These are phyloP conservation scores for Penicillium sp. DNA, from an alignment of 2,329 filamentous ascomycete species.

Conservation along the genomic window DNA sequence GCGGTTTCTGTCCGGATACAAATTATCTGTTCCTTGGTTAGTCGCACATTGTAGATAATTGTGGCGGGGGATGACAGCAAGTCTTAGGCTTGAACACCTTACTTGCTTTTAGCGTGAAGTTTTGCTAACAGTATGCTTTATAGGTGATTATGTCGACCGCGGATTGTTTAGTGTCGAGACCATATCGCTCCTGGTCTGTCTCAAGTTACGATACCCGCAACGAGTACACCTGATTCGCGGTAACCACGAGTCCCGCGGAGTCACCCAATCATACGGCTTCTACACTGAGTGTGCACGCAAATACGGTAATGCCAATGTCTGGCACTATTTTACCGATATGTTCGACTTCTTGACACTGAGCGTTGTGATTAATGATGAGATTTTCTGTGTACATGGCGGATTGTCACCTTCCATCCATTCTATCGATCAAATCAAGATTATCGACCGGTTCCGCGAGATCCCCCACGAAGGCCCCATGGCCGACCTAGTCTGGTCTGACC, in stretches of 20 bases:
- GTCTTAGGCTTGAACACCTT: not conserved
- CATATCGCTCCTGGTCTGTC: slow-evolving; percentile 93
- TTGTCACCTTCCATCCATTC: slow-evolving; percentile 90
- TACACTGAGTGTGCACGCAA: slow-evolving; percentile 98
- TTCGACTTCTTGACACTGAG: slow-evolving; percentile 97
- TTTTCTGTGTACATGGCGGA: slow-evolving; percentile 97
- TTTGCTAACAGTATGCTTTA: slow-evolving; percentile 8
- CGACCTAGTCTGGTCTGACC: slow-evolving; percentile 98
- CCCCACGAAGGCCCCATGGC: slow-evolving; percentile 99
- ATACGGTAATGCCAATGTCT: slow-evolving; percentile 97
- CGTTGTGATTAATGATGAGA: slow-evolving; percentile 97
- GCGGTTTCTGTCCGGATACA: slow-evolving; percentile 93
- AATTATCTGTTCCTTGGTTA: slow-evolving; percentile 96
- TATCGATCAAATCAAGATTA: slow-evolving; percentile 99
- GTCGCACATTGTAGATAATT: slow-evolving; percentile 8
- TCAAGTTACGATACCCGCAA: slow-evolving; percentile 94
- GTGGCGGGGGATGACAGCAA: not conserved
- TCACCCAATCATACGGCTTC: slow-evolving; percentile 98
- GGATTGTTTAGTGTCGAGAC: slow-evolving; percentile 99
- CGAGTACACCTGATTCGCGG: slow-evolving; percentile 95
- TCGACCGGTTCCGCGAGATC: slow-evolving; percentile 97
- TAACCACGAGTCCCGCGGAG: slow-evolving; percentile 95
- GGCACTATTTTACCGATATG: slow-evolving; percentile 99
- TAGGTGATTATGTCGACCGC: slow-evolving; percentile 95
- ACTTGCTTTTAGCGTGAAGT: not conserved